Evolutionary conservation across 1,284 basidiomycete species (phyloP), one percentile per base, ranked within the genome.

Genomic region (Cronartium quercuum): DNA sequence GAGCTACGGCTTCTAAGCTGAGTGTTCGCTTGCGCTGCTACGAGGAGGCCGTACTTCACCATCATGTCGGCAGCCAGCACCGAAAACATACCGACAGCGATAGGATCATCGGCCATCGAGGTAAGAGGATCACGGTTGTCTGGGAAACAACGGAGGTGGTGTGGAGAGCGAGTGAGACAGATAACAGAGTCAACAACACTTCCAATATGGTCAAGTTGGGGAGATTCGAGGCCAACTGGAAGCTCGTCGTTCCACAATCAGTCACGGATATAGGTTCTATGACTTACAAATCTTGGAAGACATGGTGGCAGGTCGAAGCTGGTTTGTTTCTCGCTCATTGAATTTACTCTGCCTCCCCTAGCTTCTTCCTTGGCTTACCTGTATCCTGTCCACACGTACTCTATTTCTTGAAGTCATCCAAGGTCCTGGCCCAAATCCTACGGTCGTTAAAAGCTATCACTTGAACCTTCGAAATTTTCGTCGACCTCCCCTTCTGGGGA

Each of bases 21-120:
- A 83, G 85, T 71, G 83, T 91, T 78, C 85, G 88, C 44, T 85
- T 92, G 66, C 85, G 89, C 57, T 91, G 91, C 82, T 90, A 91
- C 80, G 91, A 92, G 83, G 85, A 87, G 55, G 86, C 89, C 61
- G 82, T 88, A 51, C 47, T 51, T 66, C 86, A 86, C 74, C 86
- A 86, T 76, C 82, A 88, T 68, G 86, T 86, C 47, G 15, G 15
- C 15, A n/a, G n/a, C n/a, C n/a, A n/a, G n/a, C 47, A 3, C 21
- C 47, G 21, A 12, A 38, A 55, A 5, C 66, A 68, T 24, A 40
- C 42, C 21, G 6, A 35, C 9, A 37, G 55, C 51, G 42, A 29
- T 40, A 68, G 29, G 12, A 47, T 18, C 18, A 42, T 40, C 9
- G 10, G 29, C 29, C 35, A 68, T 6, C 55, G 41, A 37, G 29